phyloP scores from a whole-genome alignment of 805 yeast genomes.

The Candida saitoana region DNA sequence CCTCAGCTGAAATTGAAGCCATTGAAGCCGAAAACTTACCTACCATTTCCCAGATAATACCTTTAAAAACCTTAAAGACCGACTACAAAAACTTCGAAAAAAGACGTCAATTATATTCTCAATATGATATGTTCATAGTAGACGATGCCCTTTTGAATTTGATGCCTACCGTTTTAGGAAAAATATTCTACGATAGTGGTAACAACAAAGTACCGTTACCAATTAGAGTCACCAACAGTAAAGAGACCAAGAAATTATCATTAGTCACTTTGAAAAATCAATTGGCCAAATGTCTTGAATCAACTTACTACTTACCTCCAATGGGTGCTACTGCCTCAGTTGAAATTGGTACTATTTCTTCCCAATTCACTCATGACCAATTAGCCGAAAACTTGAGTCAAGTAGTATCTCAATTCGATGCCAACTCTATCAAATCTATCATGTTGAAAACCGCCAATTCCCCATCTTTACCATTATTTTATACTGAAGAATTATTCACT shows the following conservation, averaged over 20 bases:
- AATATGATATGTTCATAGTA: conserved; percentile 73
- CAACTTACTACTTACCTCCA: conserved; percentile 64
- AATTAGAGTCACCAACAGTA: conserved; percentile 20
- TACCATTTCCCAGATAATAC: conserved; percentile 51
- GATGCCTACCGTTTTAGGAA: conserved; percentile 81
- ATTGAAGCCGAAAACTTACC: conserved; percentile 47
- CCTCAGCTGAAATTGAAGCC: conserved; percentile 38
- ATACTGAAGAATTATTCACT: conserved; percentile 51
- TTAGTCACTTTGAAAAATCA: conserved; percentile 52
- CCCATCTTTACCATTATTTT: conserved; percentile 81
- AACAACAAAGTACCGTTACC: conserved; percentile 53
- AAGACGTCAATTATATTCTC: conserved; percentile 65
- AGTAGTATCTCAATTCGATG: conserved; percentile 46
- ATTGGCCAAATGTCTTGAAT: conserved; percentile 51
- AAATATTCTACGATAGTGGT: conserved; percentile 58
- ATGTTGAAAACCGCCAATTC: conserved; percentile 65
- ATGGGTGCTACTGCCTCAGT: conserved; percentile 66
- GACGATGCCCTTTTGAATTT: conserved; percentile 80
- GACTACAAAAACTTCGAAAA: conserved; percentile 87
- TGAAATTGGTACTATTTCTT: conserved; percentile 55
- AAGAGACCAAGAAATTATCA: conserved; percentile 39
- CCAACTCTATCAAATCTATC: conserved; percentile 49
- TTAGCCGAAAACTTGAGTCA: conserved; percentile 58
- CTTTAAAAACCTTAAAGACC: conserved; percentile 73
- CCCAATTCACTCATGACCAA: conserved; percentile 38